These are phyloP conservation scores for Taphrina communis DNA, from an alignment of 1,139 yeast species.

Conservation along the genomic window DNA sequence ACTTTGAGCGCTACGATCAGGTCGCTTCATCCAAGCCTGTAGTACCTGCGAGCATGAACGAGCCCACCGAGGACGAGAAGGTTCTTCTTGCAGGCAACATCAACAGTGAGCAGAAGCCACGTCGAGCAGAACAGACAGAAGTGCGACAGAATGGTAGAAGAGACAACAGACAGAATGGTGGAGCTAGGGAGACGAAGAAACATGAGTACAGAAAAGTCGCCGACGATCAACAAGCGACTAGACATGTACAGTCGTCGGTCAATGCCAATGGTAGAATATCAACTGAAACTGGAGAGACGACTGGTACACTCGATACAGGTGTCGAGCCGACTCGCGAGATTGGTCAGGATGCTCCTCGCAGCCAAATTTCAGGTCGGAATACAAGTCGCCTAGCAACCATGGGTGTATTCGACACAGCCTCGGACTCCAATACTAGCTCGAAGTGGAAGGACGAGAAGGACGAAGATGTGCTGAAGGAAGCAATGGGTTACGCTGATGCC, in stretches of 20 bases:
- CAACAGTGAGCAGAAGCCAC: constrained; percentile 37
- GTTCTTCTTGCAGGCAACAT: constrained; percentile 35
- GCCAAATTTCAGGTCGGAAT: constrained; percentile 21
- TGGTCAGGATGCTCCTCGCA: constrained; percentile 10
- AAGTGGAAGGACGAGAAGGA: constrained; percentile 38
- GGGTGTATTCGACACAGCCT: constrained; percentile 35
- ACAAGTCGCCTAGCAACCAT: constrained; percentile 28
- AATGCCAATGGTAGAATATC: neutral
- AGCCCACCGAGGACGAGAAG: constrained; percentile 18
- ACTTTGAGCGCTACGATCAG: constrained; percentile 29
- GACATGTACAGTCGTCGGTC: neutral
- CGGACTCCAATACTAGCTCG: constrained; percentile 8
- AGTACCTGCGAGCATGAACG: constrained; percentile 31
- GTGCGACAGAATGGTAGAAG: constrained; percentile 31
- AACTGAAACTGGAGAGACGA: neutral
- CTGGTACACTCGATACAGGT: neutral
- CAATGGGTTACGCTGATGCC: constrained; percentile 32
- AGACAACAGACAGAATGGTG: constrained; percentile 17
- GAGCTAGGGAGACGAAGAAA: constrained; percentile 14
- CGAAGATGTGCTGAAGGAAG: constrained; percentile 38
- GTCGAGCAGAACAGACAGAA: constrained; percentile 27
- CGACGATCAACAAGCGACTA: constrained; percentile 5
- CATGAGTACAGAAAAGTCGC: constrained; percentile 20
- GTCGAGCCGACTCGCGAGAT: constrained; percentile 5
- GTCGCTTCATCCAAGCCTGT: constrained; percentile 26